Percentiles rank a stretch among this genome's conserved stretches.
phyloP scores from a whole-genome alignment of 805 yeast genomes.

The Wickerhamomyces alni region DNA sequence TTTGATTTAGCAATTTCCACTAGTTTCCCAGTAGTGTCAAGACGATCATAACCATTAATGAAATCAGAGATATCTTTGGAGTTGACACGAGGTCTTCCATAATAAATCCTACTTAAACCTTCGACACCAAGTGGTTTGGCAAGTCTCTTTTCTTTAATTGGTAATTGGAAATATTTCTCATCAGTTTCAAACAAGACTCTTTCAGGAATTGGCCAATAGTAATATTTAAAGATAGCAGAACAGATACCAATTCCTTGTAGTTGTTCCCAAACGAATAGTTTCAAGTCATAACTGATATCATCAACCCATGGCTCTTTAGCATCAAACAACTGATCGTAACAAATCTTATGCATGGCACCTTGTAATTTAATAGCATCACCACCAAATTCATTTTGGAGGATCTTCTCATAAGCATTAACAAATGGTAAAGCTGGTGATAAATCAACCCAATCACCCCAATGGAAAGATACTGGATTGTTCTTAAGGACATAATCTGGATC shows the following conservation, averaged over 20 bases:
- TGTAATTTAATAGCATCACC: constrained; percentile 4
- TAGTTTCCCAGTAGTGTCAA: constrained; percentile 4
- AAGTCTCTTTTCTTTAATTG: constrained; percentile 17
- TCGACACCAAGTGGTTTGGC: constrained; percentile 16
- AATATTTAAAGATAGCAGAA: constrained; percentile 23
- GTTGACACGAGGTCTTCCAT: constrained; percentile 4
- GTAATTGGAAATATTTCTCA: constrained; percentile 20
- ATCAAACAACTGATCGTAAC: constrained; percentile 18
- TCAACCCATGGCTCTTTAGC: constrained; percentile 22
- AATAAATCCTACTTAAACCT: constrained; percentile 13
- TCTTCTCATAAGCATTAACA: constrained; percentile 20
- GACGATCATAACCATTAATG: constrained; percentile 6
- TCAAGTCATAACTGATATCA: constrained; percentile 9
- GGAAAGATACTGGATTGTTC: constrained; percentile 13
- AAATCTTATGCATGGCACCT: constrained; percentile 9
- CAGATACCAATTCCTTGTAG: constrained; percentile 23
- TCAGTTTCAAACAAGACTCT: constrained; percentile 23
- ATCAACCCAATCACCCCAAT: constrained; percentile 31
- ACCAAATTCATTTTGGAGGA: not conserved
- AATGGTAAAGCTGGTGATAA: constrained; percentile 22
- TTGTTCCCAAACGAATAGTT: constrained; percentile 19
- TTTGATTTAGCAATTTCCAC: constrained; percentile 4
- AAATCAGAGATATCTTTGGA: constrained; percentile 4
- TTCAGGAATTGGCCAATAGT: constrained; percentile 24
- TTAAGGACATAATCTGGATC: constrained; percentile 13